Evolutionary conservation across 2,329 filamentous ascomycete genomes (phyloP), one percentile per base, ranked within the genome.

Genomic region (Xenosphaeropsis pyriputrescens): DNA sequence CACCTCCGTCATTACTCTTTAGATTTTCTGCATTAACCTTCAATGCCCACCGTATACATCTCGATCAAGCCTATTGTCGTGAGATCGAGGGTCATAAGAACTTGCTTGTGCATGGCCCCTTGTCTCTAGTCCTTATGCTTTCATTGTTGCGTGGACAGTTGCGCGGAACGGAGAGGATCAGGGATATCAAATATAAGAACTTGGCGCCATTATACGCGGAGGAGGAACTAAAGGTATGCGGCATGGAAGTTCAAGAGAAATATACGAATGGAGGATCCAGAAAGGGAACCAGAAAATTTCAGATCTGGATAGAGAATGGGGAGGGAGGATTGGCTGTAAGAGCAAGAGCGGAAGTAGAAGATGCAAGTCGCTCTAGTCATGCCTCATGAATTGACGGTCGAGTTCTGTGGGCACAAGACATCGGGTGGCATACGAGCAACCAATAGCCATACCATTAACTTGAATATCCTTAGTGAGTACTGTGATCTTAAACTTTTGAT

Each of bases 31-130:
- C 86, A 0, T 71, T 98, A 26, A 89, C 83, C 2, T 88, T 85
- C 64, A 98, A 98, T 57, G 85, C 85, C 1, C 91, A 98, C 58
- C 67, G 71, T 13, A 95, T 98, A 48, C 91, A 98, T 59, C 67
- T 93, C 16, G 83, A 95, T 56, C 70, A 68, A 1, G 53, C 67
- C 32, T 93, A 85, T 58, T 77, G 76, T 37, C 68, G 69, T 30
- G 62, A 71, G 11, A 63, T 77, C 11, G 91, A 96, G 57, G 82
- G 82, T 9, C 78, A 93, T 54, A 68, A 68, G 5, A 72, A 77
- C 42, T 64, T 85, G 18, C 68, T 96, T 13, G 83, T 96, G 39
- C 91, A 96, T 51, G 91, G 91, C 0, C 89, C 91, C 1, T 63
- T 98, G 38, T 76, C 75, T 1, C 67, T 93, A 31, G 78, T 79